A percentile compares a stretch with the other conserved stretches of the same genome.
Conservation (phyloP, 2,329 filamentous ascomycete genomes). For the Cladosporium sp. region DNA sequence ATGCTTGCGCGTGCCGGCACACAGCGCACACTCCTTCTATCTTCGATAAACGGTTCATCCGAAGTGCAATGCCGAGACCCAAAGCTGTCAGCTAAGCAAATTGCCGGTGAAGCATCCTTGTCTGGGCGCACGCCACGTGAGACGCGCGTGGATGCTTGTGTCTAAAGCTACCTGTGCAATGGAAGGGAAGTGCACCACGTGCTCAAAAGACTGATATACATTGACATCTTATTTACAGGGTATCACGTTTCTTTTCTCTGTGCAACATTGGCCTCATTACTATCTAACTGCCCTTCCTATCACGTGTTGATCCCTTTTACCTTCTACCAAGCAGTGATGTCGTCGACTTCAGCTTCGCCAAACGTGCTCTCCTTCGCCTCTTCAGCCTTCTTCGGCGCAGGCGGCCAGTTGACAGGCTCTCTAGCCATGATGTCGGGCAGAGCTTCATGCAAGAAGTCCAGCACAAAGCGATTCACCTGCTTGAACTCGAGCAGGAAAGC, state of each 20-base stretch:
- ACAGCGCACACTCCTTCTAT: no score
- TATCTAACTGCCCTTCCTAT: no score
- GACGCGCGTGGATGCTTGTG: no score
- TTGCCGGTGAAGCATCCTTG: background rate
- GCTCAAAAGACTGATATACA: no score
- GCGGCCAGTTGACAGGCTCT: constrained; percentile 45
- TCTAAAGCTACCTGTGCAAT: no score
- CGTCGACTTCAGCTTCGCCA: constrained; percentile 91
- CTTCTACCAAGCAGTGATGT: constrained; percentile 85
- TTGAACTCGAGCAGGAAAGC: constrained; percentile 96
- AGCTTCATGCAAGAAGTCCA: constrained; percentile 76
- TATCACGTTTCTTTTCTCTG: background rate
- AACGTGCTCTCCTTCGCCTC: constrained; percentile 86
- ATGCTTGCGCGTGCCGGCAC: no score
- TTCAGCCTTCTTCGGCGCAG: constrained; percentile 46
- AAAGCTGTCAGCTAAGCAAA: background rate
- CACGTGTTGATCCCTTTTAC: background rate
- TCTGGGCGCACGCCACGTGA: background rate
- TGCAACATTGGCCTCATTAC: no score
- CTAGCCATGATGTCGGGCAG: constrained; percentile 81
- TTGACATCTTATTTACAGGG: background rate
- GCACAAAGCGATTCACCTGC: constrained; percentile 85
- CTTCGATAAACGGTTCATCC: no score
- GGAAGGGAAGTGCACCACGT: no score
- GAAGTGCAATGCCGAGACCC: background rate